These are phyloP conservation scores for Lachancea lanzarotensis DNA, from an alignment of 805 yeast genomes.

Conservation along the genomic window DNA sequence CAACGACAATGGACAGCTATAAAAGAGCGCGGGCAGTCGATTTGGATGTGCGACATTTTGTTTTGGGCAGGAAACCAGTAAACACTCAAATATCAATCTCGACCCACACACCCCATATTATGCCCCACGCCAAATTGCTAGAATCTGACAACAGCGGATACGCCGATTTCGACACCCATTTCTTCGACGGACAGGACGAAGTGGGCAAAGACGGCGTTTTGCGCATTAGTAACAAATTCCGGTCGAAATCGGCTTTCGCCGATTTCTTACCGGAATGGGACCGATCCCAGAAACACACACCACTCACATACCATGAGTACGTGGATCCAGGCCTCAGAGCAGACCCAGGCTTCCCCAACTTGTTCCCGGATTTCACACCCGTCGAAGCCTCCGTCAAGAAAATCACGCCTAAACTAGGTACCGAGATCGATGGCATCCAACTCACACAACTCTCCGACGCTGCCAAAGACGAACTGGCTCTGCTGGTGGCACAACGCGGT, in stretches of 20 bases:
- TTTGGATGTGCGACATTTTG: background rate
- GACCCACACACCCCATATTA: too few species aligned
- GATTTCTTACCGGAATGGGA: conserved; percentile 31
- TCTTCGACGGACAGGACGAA: conserved; percentile 20
- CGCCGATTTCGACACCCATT: conserved; percentile 29
- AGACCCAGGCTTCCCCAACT: conserved; percentile 15
- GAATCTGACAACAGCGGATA: conserved; percentile 2
- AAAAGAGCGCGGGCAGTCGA: background rate
- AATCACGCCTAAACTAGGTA: conserved; percentile 65
- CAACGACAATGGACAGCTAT: background rate
- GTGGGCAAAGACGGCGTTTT: conserved; percentile 28
- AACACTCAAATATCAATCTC: background rate
- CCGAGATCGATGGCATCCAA: conserved; percentile 56
- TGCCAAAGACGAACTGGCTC: conserved; percentile 65
- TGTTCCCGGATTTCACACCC: conserved; percentile 20
- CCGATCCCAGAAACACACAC: conserved; percentile 18
- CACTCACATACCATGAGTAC: conserved; percentile 13
- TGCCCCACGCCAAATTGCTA: background rate
- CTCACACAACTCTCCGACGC: conserved; percentile 44
- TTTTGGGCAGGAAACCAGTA: background rate
- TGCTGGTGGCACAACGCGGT: conserved; percentile 62
- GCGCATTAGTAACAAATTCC: conserved; percentile 19
- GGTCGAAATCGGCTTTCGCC: conserved; percentile 18
- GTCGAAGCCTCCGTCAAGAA: conserved; percentile 30
- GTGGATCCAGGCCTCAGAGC: conserved; percentile 22